Conservation (phyloP, 805 yeast species). For the Kluyveromyces nonfermentans region DNA sequence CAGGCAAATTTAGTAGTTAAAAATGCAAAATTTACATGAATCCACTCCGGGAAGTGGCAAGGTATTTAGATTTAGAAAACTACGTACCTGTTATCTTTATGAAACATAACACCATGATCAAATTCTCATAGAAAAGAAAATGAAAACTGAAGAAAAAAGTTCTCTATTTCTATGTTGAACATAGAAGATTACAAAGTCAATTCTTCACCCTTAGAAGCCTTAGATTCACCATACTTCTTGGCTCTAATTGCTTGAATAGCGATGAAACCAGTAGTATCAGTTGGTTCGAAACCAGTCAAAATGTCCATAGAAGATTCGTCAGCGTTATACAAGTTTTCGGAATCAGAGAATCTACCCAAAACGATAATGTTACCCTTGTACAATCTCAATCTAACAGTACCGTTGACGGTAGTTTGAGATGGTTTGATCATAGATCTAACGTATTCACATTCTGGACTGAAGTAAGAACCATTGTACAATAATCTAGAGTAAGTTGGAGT, state of each 20-base stretch:
- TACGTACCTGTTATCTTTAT: not conserved
- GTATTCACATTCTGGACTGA: constrained; percentile 96
- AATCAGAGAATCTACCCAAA: constrained; percentile 89
- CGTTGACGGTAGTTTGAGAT: constrained; percentile 91
- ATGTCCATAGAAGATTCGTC: constrained; percentile 99
- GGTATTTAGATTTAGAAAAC: not conserved
- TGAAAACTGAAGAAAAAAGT: not conserved
- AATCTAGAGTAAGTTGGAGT: constrained; percentile 84
- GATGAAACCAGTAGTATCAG: constrained; percentile 94
- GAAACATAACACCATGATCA: not conserved
- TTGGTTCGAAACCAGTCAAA: constrained; percentile 94
- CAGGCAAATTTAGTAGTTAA: too few species aligned
- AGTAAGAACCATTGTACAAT: constrained; percentile 95
- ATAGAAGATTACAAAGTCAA: constrained; percentile 26
- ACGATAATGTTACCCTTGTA: constrained; percentile 84
- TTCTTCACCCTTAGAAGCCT: constrained; percentile 62
- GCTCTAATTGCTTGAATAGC: constrained; percentile 97
- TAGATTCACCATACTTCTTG: constrained; percentile 95
- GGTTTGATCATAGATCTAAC: constrained; percentile 90
- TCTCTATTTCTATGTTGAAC: not conserved
- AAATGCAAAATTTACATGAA: not conserved
- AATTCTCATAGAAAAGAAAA: not conserved
- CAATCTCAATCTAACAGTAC: constrained; percentile 85
- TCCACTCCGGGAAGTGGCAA: not conserved
- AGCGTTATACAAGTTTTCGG: constrained; percentile 95